Conservation (phyloP, 441 rosid genomes). For the Manihot esculenta region DNA sequence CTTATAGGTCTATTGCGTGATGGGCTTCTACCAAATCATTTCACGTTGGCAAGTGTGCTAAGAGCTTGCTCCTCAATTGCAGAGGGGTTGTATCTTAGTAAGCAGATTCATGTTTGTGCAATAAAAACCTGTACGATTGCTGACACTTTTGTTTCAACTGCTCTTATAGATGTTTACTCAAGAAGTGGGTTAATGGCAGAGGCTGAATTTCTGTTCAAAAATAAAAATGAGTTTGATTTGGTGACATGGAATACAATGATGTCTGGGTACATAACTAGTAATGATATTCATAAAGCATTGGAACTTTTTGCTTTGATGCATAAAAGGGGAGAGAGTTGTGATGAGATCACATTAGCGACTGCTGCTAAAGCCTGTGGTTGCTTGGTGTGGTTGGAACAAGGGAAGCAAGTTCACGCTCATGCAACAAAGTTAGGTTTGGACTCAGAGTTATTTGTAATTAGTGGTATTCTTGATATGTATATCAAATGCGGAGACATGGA, state of each 20-base stretch:
- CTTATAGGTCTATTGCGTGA: constrained; percentile 21
- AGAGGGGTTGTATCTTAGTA: constrained; percentile 25
- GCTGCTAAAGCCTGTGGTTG: constrained; percentile 31
- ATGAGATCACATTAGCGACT: constrained; percentile 30
- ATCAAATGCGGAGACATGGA: constrained; percentile 32
- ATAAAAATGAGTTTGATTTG: constrained; percentile 26
- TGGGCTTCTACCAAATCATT: constrained; percentile 27
- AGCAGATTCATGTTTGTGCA: constrained; percentile 33
- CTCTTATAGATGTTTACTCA: constrained; percentile 33
- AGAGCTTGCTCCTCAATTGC: constrained; percentile 31
- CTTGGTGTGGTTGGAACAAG: constrained; percentile 23
- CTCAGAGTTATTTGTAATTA: constrained; percentile 27
- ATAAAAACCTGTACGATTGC: constrained; percentile 12
- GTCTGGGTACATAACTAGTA: constrained; percentile 26
- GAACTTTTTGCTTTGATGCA: constrained; percentile 30
- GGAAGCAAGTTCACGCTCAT: constrained; percentile 32
- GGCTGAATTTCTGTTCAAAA: constrained; percentile 28
- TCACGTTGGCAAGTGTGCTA: constrained; percentile 33
- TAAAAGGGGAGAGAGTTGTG: constrained; percentile 22
- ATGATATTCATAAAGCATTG: constrained; percentile 23
- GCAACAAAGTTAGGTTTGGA: constrained; percentile 26
- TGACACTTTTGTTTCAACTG: constrained; percentile 31
- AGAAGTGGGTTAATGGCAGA: constrained; percentile 32
- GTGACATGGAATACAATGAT: constrained; percentile 39
- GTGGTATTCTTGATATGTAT: constrained; percentile 33